These are phyloP conservation scores for Fusarium graminum DNA, from an alignment of 2,329 filamentous ascomycete genomes.

Conservation along the genomic window DNA sequence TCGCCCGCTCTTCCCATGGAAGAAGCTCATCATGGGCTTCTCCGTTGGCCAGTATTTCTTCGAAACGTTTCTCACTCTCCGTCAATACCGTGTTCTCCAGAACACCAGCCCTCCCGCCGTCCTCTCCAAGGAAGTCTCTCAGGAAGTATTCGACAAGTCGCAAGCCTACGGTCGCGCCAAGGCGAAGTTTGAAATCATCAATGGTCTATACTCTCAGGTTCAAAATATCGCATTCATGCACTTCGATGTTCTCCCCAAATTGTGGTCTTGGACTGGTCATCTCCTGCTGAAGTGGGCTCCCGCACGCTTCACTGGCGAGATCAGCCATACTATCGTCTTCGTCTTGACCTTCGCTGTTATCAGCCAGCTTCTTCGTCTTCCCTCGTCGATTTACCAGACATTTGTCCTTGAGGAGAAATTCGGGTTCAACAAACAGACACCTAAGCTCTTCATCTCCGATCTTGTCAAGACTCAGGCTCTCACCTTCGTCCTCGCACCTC, in stretches of 20 bases:
- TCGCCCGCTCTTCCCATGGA: constrained; percentile 95
- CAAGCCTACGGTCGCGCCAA: constrained; percentile 98
- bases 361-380: constrained; percentile 82
- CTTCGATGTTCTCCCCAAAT: constrained; percentile 88
- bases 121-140: constrained; percentile 86
- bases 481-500: constrained; percentile 82
- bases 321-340: constrained; percentile 93
- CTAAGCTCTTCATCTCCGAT: constrained; percentile 88
- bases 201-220: constrained; percentile 84
- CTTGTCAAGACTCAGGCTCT: constrained; percentile 92
- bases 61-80: constrained; percentile 88
- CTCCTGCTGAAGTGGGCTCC: constrained; percentile 82
- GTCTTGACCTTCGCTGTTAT: constrained; percentile 88
- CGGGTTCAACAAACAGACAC: constrained; percentile 98
- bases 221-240: constrained; percentile 93
- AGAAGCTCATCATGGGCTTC: constrained; percentile 94
- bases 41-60: constrained; percentile 91
- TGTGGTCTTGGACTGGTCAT: constrained; percentile 86
- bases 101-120: constrained; percentile 86
- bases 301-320: constrained; percentile 86
- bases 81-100: constrained; percentile 90
- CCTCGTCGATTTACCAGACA: constrained; percentile 88
- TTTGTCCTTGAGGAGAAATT: constrained; percentile 98
- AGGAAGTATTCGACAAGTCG: constrained; percentile 93
- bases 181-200: constrained; percentile 87